Evolutionary conservation across 2,329 filamentous ascomycete species (phyloP).

Genomic region (Pseudopithomyces chartarum): DNA sequence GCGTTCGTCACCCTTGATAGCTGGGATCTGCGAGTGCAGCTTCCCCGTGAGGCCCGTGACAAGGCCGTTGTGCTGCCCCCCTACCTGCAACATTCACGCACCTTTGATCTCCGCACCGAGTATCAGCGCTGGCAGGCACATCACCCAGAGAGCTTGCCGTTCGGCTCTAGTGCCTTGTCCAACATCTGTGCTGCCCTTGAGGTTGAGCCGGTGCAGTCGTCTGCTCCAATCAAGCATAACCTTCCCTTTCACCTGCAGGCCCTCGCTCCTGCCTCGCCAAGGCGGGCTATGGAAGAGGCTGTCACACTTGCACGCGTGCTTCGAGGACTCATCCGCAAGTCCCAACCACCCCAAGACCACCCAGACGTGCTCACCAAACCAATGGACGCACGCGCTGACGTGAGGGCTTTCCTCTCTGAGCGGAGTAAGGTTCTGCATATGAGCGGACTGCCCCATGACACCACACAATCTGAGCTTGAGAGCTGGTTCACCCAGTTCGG

Average conservation of each 20-base stretch:
- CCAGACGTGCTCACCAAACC: conserved; percentile 92
- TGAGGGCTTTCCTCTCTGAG: conserved; percentile 93
- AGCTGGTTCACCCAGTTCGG: conserved; percentile 99
- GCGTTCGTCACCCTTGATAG: conserved; percentile 98
- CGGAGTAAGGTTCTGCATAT: conserved; percentile 98
- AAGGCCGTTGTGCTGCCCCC: conserved; percentile 96
- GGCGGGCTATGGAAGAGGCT: conserved; percentile 96
- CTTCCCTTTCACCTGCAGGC: conserved; percentile 97
- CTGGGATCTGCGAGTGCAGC: conserved; percentile 97
- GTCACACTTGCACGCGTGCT: conserved; percentile 92
- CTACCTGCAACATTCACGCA: conserved; percentile 96
- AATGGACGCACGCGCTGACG: conserved; percentile 95
- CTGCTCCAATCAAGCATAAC: conserved; percentile 98
- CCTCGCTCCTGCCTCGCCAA: conserved; percentile 89
- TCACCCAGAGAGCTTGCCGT: conserved; percentile 95
- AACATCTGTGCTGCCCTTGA: conserved; percentile 99
- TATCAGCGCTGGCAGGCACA: conserved; percentile 99
- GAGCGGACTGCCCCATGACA: conserved; percentile 96
- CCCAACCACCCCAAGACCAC: conserved; percentile 89
- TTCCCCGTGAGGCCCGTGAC: conserved; percentile 95
- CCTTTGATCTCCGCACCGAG: conserved; percentile 94
- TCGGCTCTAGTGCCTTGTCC: conserved; percentile 90
- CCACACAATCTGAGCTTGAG: conserved; percentile 96
- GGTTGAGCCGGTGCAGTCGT: conserved; percentile 96
- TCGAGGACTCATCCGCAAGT: conserved; percentile 91